Evolutionary conservation across 371 early-diverging fungal species (phyloP).

Genomic region (Lichtheimia ramosa): DNA sequence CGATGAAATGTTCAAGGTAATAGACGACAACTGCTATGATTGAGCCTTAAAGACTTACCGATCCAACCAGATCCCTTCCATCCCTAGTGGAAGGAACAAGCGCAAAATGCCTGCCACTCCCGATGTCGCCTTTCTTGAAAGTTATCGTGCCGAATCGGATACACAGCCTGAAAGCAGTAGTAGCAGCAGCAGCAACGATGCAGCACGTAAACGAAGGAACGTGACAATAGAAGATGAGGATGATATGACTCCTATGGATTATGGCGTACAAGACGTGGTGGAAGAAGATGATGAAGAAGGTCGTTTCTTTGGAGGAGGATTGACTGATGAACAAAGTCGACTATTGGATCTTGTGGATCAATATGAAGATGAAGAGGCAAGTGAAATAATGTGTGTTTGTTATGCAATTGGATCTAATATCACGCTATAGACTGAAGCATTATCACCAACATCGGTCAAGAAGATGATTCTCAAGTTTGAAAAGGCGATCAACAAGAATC

Average conservation of each 20-base stretch:
- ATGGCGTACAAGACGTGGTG: conserved; percentile 17
- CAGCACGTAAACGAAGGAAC: conserved; percentile 25
- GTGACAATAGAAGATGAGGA: conserved; percentile 39
- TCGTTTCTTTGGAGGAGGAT: conserved; percentile 86
- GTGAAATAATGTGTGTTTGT: background rate
- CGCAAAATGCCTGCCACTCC: conserved; percentile 61
- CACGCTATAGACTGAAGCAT: conserved; percentile 41
- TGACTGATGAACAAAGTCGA: conserved; percentile 73
- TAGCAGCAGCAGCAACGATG: too few species aligned
- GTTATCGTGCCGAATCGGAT: conserved; percentile 31
- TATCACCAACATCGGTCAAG: conserved; percentile 68
- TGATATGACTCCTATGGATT: conserved; percentile 11
- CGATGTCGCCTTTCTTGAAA: conserved; percentile 46
- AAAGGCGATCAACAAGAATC: conserved; percentile 83
- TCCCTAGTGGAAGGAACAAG: conserved; percentile 61
- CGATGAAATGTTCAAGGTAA: conserved; percentile 72
- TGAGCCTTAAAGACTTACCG: background rate
- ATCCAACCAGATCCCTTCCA: conserved; percentile 50
- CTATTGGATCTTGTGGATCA: conserved; percentile 85
- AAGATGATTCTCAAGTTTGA: conserved; percentile 82
- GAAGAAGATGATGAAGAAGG: conserved; percentile 68
- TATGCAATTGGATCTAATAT: background rate
- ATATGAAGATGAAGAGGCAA: conserved; percentile 73
- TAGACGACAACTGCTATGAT: background rate
- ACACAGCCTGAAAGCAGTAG: conserved; percentile 16